Percentiles rank a stretch among this genome's conserved stretches.
Evolutionary conservation across 2,329 filamentous ascomycete species (phyloP).

Genomic region (Apiospora pterosperma): DNA sequence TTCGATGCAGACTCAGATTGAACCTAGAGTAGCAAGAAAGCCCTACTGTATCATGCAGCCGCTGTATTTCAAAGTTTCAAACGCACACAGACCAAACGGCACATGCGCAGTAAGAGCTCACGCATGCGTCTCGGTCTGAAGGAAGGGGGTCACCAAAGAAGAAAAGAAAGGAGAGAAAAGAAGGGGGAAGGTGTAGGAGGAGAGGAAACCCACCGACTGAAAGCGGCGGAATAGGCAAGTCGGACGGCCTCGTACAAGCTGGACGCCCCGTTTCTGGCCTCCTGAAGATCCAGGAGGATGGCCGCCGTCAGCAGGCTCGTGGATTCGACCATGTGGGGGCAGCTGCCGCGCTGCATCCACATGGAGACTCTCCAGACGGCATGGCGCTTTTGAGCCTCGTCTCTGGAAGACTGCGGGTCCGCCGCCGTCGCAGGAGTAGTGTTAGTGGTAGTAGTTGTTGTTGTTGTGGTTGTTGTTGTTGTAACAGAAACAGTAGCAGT

Average conservation of each 20-base stretch:
- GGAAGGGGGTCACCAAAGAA: too few species aligned
- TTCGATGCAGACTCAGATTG: not conserved
- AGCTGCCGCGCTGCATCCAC: constrained; percentile 71
- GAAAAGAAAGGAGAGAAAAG: not conserved
- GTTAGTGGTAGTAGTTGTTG: not conserved
- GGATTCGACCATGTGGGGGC: constrained; percentile 77
- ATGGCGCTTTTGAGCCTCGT: constrained; percentile 31
- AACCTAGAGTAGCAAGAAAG: not conserved
- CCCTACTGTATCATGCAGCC: not conserved
- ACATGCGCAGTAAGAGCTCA: not conserved
- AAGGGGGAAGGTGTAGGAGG: not conserved
- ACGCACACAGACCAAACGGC: not conserved
- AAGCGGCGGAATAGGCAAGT: constrained; percentile 70
- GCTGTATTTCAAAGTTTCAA: not conserved
- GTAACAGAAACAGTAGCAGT: not conserved
- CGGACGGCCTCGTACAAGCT: constrained; percentile 57
- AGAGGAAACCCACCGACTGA: constrained; percentile 59
- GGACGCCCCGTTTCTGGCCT: constrained; percentile 21
- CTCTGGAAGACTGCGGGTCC: not conserved
- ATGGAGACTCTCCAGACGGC: constrained; percentile 59
- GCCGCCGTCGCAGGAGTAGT: constrained; percentile 4
- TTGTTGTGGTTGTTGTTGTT: constrained; percentile 12
- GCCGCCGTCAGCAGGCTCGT: constrained; percentile 72
- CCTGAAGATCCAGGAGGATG: constrained; percentile 57
- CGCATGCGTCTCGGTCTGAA: not conserved